Conservation (phyloP, 106 monocot genomes). For the Phalaenopsis equestris region DNA sequence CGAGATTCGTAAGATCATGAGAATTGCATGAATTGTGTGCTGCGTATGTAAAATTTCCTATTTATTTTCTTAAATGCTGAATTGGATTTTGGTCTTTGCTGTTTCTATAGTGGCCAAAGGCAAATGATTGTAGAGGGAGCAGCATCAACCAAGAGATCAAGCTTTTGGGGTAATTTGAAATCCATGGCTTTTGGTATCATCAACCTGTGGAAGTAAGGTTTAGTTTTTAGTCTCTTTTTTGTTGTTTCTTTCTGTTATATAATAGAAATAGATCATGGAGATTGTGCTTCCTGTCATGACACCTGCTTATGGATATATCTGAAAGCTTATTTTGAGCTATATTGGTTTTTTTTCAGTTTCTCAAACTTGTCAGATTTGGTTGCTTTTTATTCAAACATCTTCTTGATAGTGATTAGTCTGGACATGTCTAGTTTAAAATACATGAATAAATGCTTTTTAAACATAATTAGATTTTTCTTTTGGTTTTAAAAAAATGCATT, state of each 20-base stretch:
- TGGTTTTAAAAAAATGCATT: too few relatives aligned
- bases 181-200: conserved; percentile 3
- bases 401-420: neutral
- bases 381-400: neutral
- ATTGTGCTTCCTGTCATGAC: neutral
- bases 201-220: neutral
- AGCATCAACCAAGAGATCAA: neutral
- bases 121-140: neutral
- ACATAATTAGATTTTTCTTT: too few relatives aligned
- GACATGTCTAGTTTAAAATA: neutral
- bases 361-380: neutral
- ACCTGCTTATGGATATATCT: neutral
- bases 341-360: neutral
- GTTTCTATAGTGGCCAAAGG: neutral
- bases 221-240: neutral
- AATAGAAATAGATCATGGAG: neutral
- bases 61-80: neutral
- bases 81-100: neutral
- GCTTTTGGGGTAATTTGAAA: conserved; percentile 4
- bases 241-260: neutral
- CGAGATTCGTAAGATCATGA: too few relatives aligned
- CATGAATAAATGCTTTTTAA: too few relatives aligned
- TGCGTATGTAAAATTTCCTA: neutral
- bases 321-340: neutral
- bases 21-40: too few relatives aligned